phyloP scores from a whole-genome alignment of 2,329 filamentous ascomycete species.

The Chaetomiaceae sp. region DNA sequence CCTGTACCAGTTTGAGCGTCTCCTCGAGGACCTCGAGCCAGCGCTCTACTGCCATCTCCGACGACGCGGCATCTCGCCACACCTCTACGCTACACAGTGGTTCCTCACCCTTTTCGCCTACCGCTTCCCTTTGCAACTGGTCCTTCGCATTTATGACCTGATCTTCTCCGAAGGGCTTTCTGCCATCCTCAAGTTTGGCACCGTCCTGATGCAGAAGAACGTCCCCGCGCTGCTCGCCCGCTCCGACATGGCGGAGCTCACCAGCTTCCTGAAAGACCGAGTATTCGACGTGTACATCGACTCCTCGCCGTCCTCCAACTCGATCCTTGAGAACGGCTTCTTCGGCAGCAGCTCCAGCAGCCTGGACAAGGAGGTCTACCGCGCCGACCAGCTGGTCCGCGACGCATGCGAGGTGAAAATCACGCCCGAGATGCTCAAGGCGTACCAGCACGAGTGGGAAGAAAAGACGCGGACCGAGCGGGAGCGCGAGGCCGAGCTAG shows the following conservation, averaged over 20 bases:
- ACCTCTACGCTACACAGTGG: slow-evolving; percentile 97
- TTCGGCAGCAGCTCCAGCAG: slow-evolving; percentile 88
- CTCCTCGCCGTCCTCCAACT: slow-evolving; percentile 83
- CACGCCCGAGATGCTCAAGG: slow-evolving; percentile 71
- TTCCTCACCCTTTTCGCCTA: slow-evolving; percentile 98
- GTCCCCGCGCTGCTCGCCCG: slow-evolving; percentile 68
- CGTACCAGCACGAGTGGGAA: slow-evolving; percentile 84
- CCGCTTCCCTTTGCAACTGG: slow-evolving; percentile 90
- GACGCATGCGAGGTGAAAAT: slow-evolving; percentile 88
- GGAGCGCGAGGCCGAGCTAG: slow-evolving; percentile 75
- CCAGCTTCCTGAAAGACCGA: slow-evolving; percentile 85
- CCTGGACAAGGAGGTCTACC: slow-evolving; percentile 91
- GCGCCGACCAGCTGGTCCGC: slow-evolving; percentile 85
- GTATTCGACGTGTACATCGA: slow-evolving; percentile 97
- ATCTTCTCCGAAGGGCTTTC: slow-evolving; percentile 90
- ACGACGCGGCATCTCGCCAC: slow-evolving; percentile 77
- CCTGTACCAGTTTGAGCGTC: slow-evolving; percentile 88
- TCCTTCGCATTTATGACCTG: slow-evolving; percentile 92
- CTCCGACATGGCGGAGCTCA: slow-evolving; percentile 86
- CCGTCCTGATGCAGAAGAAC: slow-evolving; percentile 96
- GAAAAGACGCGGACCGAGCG: slow-evolving; percentile 79
- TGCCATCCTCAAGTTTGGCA: slow-evolving; percentile 88
- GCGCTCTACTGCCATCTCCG: slow-evolving; percentile 91
- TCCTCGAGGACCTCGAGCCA: slow-evolving; percentile 90
- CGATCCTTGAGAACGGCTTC: slow-evolving; percentile 91